These are phyloP conservation scores for Fraxinus platypoda DNA, from an alignment of 305 asterid species.

Conservation along the genomic window DNA sequence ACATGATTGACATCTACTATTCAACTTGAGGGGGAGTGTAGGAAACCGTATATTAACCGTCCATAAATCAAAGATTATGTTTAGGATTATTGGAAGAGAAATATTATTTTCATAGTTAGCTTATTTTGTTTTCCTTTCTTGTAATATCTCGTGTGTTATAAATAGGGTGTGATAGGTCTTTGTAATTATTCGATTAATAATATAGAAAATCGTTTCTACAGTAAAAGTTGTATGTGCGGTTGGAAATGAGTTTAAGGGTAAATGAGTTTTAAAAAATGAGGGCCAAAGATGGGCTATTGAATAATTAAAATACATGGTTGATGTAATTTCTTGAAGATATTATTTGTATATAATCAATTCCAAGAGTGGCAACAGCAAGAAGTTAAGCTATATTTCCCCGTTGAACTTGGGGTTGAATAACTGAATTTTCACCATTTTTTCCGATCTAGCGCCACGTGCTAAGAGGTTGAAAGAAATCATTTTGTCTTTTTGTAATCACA, in stretches of 20 bases:
- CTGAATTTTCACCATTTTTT: not conserved
- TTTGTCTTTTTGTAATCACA: not conserved
- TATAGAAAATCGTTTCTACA: no score
- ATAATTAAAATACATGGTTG: not conserved
- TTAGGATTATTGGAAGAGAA: no score
- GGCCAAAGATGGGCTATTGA: not conserved
- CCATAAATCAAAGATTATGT: no score
- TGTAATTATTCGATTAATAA: no score
- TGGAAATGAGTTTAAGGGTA: not conserved
- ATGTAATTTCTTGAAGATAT: not conserved
- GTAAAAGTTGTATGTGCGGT: not conserved
- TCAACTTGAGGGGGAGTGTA: no score
- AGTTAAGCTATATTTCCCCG: not conserved
- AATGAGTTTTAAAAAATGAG: no score
- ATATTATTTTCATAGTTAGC: no score
- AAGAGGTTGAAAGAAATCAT: not conserved
- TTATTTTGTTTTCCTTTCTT: no score
- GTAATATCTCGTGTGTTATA: no score
- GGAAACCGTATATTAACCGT: no score
- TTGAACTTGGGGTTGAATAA: not conserved
- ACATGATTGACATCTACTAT: no score
- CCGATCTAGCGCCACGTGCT: not conserved
- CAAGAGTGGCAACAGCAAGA: not conserved
- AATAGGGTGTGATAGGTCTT: no score
- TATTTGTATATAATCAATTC: not conserved